Evolutionary conservation across 225 moss, liverwort and hornwort genomes (phyloP).

Genomic region (Straminergon stramineum): DNA sequence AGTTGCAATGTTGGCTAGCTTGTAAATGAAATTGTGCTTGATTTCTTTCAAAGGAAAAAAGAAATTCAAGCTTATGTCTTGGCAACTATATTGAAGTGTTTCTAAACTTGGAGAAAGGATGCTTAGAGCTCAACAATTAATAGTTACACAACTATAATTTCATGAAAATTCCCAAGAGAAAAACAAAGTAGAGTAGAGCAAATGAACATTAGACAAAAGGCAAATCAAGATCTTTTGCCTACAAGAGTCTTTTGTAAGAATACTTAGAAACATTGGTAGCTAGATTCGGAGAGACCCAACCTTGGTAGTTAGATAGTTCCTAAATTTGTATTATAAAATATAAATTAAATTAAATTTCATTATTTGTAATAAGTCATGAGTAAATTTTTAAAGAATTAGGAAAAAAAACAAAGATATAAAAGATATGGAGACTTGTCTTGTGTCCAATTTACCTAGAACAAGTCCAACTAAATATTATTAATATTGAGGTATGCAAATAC

Average conservation of each 20-base stretch:
- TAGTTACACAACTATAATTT: fast-evolving
- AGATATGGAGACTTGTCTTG: fast-evolving
- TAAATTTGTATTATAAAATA: background rate
- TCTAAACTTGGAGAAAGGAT: background rate
- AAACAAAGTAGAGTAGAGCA: background rate
- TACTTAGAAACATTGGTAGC: background rate
- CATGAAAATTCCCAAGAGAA: background rate
- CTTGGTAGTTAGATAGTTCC: fast-evolving
- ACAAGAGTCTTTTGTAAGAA: background rate
- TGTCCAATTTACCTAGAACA: fast-evolving
- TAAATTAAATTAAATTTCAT: background rate
- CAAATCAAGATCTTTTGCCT: background rate
- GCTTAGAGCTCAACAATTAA: background rate
- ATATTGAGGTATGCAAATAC: background rate
- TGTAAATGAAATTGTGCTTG: background rate
- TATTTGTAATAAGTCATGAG: background rate
- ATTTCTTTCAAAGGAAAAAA: background rate
- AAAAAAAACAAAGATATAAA: background rate
- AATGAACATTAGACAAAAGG: fast-evolving
- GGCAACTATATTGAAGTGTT: background rate
- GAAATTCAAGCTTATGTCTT: fast-evolving
- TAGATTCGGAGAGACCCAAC: background rate
- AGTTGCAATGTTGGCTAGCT: background rate
- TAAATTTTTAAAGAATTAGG: background rate
- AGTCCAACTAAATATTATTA: background rate